phyloP scores from a whole-genome alignment of 768 basidiomycete genomes.

The Pisolithus microcarpus region DNA sequence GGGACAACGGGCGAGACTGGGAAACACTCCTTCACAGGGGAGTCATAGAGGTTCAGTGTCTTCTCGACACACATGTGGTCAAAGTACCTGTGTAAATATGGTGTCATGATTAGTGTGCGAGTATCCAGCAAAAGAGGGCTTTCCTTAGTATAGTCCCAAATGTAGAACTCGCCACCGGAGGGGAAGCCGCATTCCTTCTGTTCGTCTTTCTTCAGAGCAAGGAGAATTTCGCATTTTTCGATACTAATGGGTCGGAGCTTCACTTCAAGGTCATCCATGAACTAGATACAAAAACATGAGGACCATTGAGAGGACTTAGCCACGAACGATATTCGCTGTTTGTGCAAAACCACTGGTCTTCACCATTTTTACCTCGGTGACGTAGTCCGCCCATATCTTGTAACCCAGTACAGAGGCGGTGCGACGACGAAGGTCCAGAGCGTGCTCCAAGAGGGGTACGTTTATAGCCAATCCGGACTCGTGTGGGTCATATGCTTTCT shows the following conservation, averaged over 20 bases:
- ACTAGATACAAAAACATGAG: conserved; percentile 34
- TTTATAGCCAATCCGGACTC: conserved; percentile 67
- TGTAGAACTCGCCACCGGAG: conserved; percentile 66
- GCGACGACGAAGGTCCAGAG: conserved; percentile 61
- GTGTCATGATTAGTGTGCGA: background rate
- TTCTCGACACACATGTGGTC: conserved; percentile 48
- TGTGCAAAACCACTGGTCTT: conserved; percentile 58
- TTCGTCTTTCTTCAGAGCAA: conserved; percentile 71
- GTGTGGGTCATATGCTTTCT: conserved; percentile 56
- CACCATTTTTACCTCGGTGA: conserved; percentile 82
- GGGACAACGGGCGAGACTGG: conserved; percentile 79
- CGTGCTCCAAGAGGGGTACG: conserved; percentile 59
- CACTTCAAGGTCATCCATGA: conserved; percentile 66
- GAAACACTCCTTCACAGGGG: conserved; percentile 83
- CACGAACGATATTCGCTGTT: conserved; percentile 33
- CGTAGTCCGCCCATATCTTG: conserved; percentile 76
- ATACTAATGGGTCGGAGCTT: conserved; percentile 68
- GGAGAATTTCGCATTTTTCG: conserved; percentile 61
- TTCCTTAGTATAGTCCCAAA: conserved; percentile 75
- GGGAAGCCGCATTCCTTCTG: conserved; percentile 50
- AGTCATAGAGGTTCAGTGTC: conserved; percentile 67
- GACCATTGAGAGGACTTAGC: background rate
- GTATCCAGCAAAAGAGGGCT: conserved; percentile 18
- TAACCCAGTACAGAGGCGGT: conserved; percentile 66
- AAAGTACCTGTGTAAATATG: conserved; percentile 19